phyloP scores from a whole-genome alignment of 2,329 filamentous ascomycete genomes.

The Penicillium sp. region DNA sequence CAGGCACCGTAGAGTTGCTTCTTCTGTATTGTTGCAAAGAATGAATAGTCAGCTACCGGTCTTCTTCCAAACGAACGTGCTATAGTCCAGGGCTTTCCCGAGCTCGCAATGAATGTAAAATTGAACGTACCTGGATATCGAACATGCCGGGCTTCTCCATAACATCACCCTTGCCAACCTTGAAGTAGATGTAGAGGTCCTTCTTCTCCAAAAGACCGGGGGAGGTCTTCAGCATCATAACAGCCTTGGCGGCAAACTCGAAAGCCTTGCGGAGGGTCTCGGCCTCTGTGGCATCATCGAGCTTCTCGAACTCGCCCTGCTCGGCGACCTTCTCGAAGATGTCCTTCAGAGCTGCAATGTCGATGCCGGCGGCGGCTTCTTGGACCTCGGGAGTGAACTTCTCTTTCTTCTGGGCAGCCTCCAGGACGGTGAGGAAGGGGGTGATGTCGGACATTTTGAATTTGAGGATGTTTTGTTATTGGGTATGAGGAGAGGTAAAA shows the following conservation, averaged over 20 bases:
- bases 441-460: conserved; percentile 31
- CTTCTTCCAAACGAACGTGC: neutral
- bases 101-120: neutral
- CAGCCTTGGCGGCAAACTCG: conserved; percentile 33
- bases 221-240: conserved; percentile 30
- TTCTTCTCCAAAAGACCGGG: conserved; percentile 29
- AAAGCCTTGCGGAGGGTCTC: conserved; percentile 26
- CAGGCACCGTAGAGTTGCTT: conserved; percentile 81
- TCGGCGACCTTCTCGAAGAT: conserved; percentile 16
- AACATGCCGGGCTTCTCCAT: conserved; percentile 38
- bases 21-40: conserved; percentile 51
- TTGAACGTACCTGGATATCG: conserved; percentile 40
- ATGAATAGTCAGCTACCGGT: conserved; percentile 18
- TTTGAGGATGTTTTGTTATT: neutral
- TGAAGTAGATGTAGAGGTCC: conserved; percentile 43
- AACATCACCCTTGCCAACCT: conserved; percentile 36
- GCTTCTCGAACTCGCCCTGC: conserved; percentile 18
- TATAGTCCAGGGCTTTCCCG: neutral
- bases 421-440: conserved; percentile 29
- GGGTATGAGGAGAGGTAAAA: neutral
- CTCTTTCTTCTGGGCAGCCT: conserved; percentile 28
- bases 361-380: conserved; percentile 26
- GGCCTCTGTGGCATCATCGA: conserved; percentile 17
- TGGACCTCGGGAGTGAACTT: conserved; percentile 34
- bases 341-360: conserved; percentile 28